Evolutionary conservation across 371 early-diverging fungal species (phyloP).

Genomic region (Mortierella polycephala): DNA sequence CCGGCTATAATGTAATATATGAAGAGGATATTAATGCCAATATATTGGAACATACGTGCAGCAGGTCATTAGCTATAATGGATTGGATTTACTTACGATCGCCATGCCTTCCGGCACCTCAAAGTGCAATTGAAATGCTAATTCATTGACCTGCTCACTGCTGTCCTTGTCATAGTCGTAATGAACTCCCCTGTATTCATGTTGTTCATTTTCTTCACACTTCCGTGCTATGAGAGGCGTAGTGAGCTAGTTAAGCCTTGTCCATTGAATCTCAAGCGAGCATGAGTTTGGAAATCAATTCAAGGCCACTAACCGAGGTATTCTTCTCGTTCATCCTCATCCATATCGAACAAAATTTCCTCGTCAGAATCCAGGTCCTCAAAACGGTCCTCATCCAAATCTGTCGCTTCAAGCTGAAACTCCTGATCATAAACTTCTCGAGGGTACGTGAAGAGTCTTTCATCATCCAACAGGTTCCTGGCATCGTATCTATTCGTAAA

Average conservation of each 20-base stretch:
- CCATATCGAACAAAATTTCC: conserved; percentile 58
- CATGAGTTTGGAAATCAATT: too few species aligned
- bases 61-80: background rate
- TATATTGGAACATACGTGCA: too few species aligned
- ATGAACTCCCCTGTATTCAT: conserved; percentile 13
- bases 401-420: conserved; percentile 10
- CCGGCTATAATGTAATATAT: conserved; percentile 55
- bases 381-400: conserved; percentile 31
- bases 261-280: too few species aligned
- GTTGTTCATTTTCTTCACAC: conserved; percentile 8
- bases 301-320: conserved; percentile 39
- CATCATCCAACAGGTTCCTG: conserved; percentile 47
- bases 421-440: conserved; percentile 11
- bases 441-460: conserved; percentile 23
- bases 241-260: too few species aligned
- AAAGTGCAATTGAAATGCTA: conserved; percentile 36
- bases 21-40: background rate
- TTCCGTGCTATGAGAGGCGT: conserved; percentile 12
- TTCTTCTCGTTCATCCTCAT: conserved; percentile 59
- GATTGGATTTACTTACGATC: conserved; percentile 23
- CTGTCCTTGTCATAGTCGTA: conserved; percentile 23
- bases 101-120: conserved; percentile 55
- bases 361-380: conserved; percentile 65
- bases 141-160: background rate
- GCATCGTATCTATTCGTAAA: conserved; percentile 38